Base-by-base conservation (phyloP, 1,284 basidiomycete species). In the Ganoderma resinaceum region DNA sequence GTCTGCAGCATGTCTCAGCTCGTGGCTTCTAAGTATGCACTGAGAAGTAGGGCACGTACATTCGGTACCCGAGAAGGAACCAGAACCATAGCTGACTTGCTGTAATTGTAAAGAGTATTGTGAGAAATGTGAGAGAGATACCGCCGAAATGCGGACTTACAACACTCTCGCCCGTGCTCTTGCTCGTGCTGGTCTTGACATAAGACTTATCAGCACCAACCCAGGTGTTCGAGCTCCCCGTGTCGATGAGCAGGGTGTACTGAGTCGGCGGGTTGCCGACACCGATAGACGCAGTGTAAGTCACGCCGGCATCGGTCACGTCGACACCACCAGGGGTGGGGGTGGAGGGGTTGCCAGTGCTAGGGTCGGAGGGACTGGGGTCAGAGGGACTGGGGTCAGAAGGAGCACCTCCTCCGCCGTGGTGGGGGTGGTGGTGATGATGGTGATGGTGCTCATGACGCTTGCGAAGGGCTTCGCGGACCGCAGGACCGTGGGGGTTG, bases 201-300 rank as follows among this genome's bases (percentile, higher is more conserved):
- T 85, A 88, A 49, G 77, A 63, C 73, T 81, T 82, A 67, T 72
- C 78, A 5, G 88, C 89, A 31, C 87, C 86, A 38, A 89, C 75
- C 87, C 86, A 88, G 16, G 85, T 88, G 73, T 81, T 82, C 63
- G 80, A 82, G 69, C 78, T 79, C 18, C 78, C 78, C 0, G 86
- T 89, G 69, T 89, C 88, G 53, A 90, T 85, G 67, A 89, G 78
- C 64, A 90, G 83, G 1, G 76, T 80, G 85, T 88, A 91, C 20
- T 79, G 76, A 3, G 88, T 90, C 18, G 89, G 77, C 6, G 89
- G 89, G 70, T 72, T 84, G 49, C 90, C 91, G 57, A 91, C 86
- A 49, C 85, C 86, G 62, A 91, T 82, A 3, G 80, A 76, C 1
- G 86, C 84, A 60, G 85, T 80, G 78, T 91, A 91, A 43, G 81